Base-by-base conservation (phyloP, 164 flowering plant genomes). In the Tetrastigma voinierianum region DNA sequence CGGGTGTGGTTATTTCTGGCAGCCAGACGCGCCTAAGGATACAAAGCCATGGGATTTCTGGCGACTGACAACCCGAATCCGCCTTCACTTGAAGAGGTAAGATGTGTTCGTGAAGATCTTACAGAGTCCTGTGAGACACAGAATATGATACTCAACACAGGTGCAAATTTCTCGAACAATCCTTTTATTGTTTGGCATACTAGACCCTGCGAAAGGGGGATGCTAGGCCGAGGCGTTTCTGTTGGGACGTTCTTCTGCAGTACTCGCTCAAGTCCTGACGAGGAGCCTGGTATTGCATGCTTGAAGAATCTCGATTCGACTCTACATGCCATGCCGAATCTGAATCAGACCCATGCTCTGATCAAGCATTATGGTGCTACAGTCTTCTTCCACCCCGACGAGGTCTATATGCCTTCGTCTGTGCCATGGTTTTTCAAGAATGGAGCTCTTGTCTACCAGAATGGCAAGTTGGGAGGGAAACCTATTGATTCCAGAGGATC, bases 361-460 rank as follows among this genome's bases (percentile, higher is more conserved):
- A 77, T 82, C 19, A n/a, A 67, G 55, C 77, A 76, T 45, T 82
- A 80, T 46, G 81, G 81, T 5, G 82, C 86, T 0, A 77, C 78
- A 2, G 72, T 82, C 2, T 82, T 46, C 68, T 80, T 82, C 62
- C 86, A 82, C 64, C 86, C 86, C 4, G 79, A 82, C 21, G 86
- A 82, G 43, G 68, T 46, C 1, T 82, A 74, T 59, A 46, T 82
- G 59, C 82, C 84, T 4, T 82, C 86, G 2, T 80, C 86, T 9
- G 86, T 82, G 17, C 64, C 66, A 40, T 82, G 86, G 86, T 80
- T 80, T 65, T 83, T 80, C 70, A 74, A 74, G 48, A 80, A 76
- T 46, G 86, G 86, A 21, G 86, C 84, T 24, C 64, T 74, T 47
- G 40, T 82, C 47, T 82, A 62, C 23, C 11, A 53, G 55, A 17